Evolutionary conservation across 306 rosid species (phyloP).

Genomic region (Argentina anserina): DNA sequence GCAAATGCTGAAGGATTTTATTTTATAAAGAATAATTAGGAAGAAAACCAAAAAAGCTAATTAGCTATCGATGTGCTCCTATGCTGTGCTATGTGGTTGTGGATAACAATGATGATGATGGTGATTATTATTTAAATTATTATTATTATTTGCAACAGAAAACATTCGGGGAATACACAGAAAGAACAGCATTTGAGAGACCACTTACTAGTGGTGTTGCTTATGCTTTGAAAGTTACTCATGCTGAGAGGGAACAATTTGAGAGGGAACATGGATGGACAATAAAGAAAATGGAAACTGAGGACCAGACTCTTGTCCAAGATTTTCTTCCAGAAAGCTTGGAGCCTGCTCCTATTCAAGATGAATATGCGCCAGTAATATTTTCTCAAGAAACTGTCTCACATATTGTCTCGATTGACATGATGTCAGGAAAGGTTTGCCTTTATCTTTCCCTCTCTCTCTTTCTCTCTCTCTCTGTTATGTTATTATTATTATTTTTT

Average conservation of each 20-base stretch:
- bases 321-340: slow-evolving; percentile 86
- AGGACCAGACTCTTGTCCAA: slow-evolving; percentile 84
- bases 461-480: neutral
- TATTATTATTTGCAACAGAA: slow-evolving; percentile 44
- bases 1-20: neutral
- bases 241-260: slow-evolving; percentile 68
- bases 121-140: neutral
- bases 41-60: neutral
- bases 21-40: neutral
- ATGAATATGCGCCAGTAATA: slow-evolving; percentile 97
- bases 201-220: slow-evolving; percentile 98
- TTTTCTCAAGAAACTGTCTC: slow-evolving; percentile 99
- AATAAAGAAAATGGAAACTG: slow-evolving; percentile 86
- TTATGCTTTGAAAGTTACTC: slow-evolving; percentile 87
- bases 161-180: slow-evolving; percentile 86
- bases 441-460: neutral
- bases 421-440: slow-evolving; percentile 99
- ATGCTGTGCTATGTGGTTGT: neutral
- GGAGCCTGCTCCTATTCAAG: slow-evolving; percentile 89
- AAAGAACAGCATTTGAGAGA: slow-evolving; percentile 85
- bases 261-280: slow-evolving; percentile 88
- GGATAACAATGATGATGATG: no score
- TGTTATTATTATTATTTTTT: neutral
- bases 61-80: neutral
- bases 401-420: slow-evolving; percentile 96